phyloP scores from a whole-genome alignment of 2,329 filamentous ascomycete species.

The Bretziella fagacearum region DNA sequence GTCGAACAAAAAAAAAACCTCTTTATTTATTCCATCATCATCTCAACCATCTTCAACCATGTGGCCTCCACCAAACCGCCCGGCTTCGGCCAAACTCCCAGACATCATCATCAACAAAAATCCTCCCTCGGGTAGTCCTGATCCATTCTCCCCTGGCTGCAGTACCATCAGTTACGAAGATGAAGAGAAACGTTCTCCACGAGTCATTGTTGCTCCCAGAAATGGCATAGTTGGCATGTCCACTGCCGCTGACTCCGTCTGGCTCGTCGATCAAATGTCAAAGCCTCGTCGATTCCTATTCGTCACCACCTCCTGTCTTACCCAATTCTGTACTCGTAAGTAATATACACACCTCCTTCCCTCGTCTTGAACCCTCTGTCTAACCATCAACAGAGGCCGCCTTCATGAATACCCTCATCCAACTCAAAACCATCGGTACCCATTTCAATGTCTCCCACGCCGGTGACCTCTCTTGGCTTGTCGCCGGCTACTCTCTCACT shows the following conservation, averaged over 20 bases:
- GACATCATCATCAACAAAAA: not conserved
- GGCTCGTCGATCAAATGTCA: slow-evolving; percentile 13
- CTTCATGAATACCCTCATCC: slow-evolving; percentile 25
- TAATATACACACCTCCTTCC: slow-evolving; percentile 9
- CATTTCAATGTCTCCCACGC: slow-evolving; percentile 27
- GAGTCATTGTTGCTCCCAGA: too few species aligned
- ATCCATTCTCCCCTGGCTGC: not conserved
- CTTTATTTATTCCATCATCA: too few species aligned
- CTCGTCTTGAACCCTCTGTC: not conserved
- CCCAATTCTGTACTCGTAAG: slow-evolving; percentile 27
- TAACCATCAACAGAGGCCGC: slow-evolving; percentile 20
- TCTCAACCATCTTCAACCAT: too few species aligned
- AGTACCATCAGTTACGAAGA: not conserved
- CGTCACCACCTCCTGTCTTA: slow-evolving; percentile 28
- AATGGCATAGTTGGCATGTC: not conserved
- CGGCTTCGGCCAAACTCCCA: too few species aligned
- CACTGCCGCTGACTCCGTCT: slow-evolving; percentile 4
- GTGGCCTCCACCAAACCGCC: too few species aligned
- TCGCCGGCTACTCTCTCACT: slow-evolving; percentile 39
- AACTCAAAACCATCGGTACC: slow-evolving; percentile 24
- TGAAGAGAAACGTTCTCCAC: slow-evolving; percentile 8
- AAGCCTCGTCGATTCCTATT: slow-evolving; percentile 23
- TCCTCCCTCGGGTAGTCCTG: not conserved
- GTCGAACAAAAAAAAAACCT: too few species aligned
- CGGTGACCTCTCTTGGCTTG: slow-evolving; percentile 36